Percentiles rank a stretch among this genome's conserved stretches.
These are phyloP conservation scores for Alternaria sp. DNA, from an alignment of 2,329 filamentous ascomycete genomes.

Conservation along the genomic window DNA sequence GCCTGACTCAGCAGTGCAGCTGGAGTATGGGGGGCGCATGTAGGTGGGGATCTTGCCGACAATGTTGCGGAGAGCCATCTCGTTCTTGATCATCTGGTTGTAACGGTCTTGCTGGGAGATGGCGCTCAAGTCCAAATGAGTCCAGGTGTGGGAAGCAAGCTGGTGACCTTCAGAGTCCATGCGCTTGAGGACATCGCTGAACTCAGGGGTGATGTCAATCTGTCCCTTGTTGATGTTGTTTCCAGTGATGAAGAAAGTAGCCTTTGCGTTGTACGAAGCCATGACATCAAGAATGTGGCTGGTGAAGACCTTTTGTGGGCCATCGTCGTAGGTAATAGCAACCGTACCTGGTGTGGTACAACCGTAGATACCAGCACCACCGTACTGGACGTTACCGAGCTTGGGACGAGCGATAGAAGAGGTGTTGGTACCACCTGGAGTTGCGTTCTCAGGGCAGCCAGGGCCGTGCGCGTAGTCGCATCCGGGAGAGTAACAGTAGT, in stretches of 20 bases:
- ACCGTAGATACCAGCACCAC: conserved; percentile 64
- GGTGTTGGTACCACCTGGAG: conserved; percentile 65
- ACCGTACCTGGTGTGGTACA: conserved; percentile 64
- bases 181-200: conserved; percentile 62
- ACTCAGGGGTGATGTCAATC: conserved; percentile 61
- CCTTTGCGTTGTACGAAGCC: conserved; percentile 66
- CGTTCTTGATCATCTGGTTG: conserved; percentile 62
- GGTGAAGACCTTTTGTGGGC: conserved; percentile 67
- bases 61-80: conserved; percentile 64
- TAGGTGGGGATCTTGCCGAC: conserved; percentile 65
- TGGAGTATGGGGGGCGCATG: conserved; percentile 60
- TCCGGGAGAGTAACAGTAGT: conserved; percentile 68
- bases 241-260: conserved; percentile 73
- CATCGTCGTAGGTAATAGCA: conserved; percentile 73
- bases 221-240: conserved; percentile 65
- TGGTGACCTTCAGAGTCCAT: conserved; percentile 66
- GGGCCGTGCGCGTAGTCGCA: conserved; percentile 70
- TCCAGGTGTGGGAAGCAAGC: conserved; percentile 67
- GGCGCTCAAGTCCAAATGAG: conserved; percentile 59
- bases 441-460: conserved; percentile 66
- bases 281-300: conserved; percentile 68
- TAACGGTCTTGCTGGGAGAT: conserved; percentile 55
- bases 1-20: conserved; percentile 50
- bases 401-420: conserved; percentile 61
- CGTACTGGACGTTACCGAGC: conserved; percentile 64